Base-by-base conservation (phyloP, 208 protist species). In the Acanthamoeba royreba region DNA sequence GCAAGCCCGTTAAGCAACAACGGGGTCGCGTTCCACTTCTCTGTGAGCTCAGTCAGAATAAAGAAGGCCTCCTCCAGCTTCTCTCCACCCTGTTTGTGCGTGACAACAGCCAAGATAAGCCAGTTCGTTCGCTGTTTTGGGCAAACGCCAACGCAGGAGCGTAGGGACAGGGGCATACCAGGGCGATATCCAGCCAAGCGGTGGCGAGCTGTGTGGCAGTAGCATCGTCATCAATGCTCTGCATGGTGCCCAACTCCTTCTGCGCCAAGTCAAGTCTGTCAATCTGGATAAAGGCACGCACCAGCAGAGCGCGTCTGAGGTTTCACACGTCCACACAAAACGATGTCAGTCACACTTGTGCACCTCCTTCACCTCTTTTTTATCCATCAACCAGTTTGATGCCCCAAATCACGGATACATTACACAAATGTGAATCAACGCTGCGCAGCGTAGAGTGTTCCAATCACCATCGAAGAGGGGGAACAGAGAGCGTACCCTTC, bases 1-100 rank as follows among this genome's bases (percentile, higher is more conserved):
- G 94, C 94, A 53, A 96, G 91, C 15, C 94, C 93, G 89, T 96
- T 96, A 28, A 96, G 94, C 43, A 96, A 79, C 11, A 96, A 13
- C 22, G 94, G 86, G 4, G 94, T 94, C 42, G 92, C 31, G 46
- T 81, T 92, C 83, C 94, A 96, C 93, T 95, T 95, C 45, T 96
- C 94, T 5, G 90, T 47, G n/a, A 96, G 93, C 58, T 96, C 94
- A 15, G 89, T 58, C 49, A 95, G 92, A 52, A 95, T 95, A 66
- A 90, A 95, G 69, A 95, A 96, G 9, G 93, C 94, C 43, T 96
- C 93, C 49, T 96, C 69, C 31, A 95, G 47, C 81, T 96, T 96
- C 40, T 94, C 94, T 40, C 94, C 94, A 9, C 94, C 94, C 55
- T 95, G 83, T 92, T 31, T 42, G 7, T 61, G n/a, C n/a, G n/a